Conservation (phyloP, 2,329 filamentous ascomycete species). For the Beauveria asiatica region DNA sequence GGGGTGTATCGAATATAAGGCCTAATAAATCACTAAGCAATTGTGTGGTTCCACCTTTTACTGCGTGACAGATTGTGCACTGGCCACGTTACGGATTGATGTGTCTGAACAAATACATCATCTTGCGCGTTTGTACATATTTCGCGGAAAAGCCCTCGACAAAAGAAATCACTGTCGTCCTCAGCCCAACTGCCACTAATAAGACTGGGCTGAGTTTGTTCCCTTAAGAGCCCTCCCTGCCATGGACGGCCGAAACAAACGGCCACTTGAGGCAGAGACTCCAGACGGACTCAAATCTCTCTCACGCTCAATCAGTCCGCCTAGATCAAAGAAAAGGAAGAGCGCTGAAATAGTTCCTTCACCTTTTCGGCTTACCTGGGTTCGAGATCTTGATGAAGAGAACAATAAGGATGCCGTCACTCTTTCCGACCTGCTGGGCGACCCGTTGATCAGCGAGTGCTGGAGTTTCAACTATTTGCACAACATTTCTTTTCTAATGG, state of each 20-base stretch:
- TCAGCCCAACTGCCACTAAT: neutral
- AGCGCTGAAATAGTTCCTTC: constrained; percentile 36
- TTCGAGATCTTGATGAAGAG: constrained; percentile 51
- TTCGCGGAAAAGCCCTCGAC: no score
- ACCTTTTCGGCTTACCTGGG: constrained; percentile 63
- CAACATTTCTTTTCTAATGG: constrained; percentile 48
- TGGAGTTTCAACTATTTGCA: constrained; percentile 66
- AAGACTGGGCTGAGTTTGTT: neutral
- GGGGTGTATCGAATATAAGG: no score
- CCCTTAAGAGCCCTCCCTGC: neutral
- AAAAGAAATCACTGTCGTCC: neutral
- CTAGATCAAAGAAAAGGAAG: constrained; percentile 24
- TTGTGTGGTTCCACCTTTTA: no score
- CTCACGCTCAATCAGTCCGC: constrained; percentile 38
- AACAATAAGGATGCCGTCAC: constrained; percentile 58
- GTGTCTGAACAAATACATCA: neutral
- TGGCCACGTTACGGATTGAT: no score
- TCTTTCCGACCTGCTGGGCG: constrained; percentile 60
- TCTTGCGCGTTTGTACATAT: neutral
- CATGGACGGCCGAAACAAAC: constrained; percentile 2
- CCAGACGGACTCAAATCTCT: constrained; percentile 21
- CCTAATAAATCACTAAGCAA: no score
- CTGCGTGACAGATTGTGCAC: neutral
- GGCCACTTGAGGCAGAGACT: neutral
- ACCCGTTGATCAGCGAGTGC: constrained; percentile 63